These are phyloP conservation scores for Fusarium neocosmosporiellum DNA, from an alignment of 2,329 filamentous ascomycete genomes.

Conservation along the genomic window DNA sequence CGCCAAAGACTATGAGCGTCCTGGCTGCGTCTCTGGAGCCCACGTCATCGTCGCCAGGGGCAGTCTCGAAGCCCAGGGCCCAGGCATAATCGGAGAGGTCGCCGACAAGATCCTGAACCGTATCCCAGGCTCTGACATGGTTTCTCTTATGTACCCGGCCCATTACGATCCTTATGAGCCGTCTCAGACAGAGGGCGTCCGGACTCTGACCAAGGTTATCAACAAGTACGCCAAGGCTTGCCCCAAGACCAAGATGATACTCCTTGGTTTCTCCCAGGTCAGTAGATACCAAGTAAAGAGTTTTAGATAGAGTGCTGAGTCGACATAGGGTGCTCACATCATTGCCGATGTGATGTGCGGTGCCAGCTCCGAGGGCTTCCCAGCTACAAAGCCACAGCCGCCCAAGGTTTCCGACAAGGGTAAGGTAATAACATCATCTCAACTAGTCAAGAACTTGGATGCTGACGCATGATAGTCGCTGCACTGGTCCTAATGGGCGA, in stretches of 20 bases:
- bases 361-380: slow-evolving; percentile 33
- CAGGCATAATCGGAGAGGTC: slow-evolving; percentile 37
- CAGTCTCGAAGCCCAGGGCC: slow-evolving; percentile 32
- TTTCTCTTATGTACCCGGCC: slow-evolving; percentile 32
- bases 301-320: no score
- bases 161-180: slow-evolving; percentile 23
- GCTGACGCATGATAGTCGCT: slow-evolving; percentile 11
- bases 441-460: rapidly evolving
- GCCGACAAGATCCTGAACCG: slow-evolving; percentile 15
- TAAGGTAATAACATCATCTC: background rate
- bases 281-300: no score
- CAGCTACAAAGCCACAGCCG: slow-evolving; percentile 23
- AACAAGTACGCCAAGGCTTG: slow-evolving; percentile 21
- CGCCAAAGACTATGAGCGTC: background rate
- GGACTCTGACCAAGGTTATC: slow-evolving; percentile 11
- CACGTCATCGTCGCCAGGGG: slow-evolving; percentile 37
- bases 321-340: slow-evolving; percentile 35
- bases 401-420: slow-evolving; percentile 16
- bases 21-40: slow-evolving; percentile 22
- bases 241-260: slow-evolving; percentile 34
- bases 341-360: slow-evolving; percentile 38
- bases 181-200: slow-evolving; percentile 35
- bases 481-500: slow-evolving; percentile 40
- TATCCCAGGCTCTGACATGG: slow-evolving; percentile 21
- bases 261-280: slow-evolving; percentile 40